These are phyloP conservation scores for Scheffersomyces segobiensis DNA, from an alignment of 1,139 yeast genomes.

Conservation along the genomic window DNA sequence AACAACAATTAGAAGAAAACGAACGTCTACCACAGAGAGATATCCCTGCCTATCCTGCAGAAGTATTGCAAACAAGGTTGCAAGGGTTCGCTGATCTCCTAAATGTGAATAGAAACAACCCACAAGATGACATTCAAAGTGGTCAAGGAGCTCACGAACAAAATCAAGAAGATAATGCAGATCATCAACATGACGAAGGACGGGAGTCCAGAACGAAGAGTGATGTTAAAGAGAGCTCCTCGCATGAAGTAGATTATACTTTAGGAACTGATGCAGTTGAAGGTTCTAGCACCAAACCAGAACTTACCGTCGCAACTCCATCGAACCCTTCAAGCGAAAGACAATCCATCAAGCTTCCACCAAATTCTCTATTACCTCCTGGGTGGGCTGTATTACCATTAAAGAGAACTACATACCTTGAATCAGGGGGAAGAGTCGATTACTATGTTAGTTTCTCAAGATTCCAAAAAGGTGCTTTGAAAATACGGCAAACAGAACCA, in stretches of 20 bases:
- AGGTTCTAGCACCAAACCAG: background rate
- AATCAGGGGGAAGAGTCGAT: background rate
- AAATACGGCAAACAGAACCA: conserved; percentile 4
- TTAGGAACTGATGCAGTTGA: background rate
- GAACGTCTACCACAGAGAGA: conserved; percentile 4
- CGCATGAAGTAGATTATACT: background rate
- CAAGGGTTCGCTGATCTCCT: conserved; percentile 7
- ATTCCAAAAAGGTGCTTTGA: conserved; percentile 7
- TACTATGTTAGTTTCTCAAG: conserved; percentile 8
- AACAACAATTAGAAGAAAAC: conserved; percentile 4
- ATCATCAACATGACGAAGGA: background rate
- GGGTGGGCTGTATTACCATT: conserved; percentile 9
- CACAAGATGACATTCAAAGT: background rate
- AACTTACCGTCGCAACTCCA: background rate
- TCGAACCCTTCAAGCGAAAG: background rate
- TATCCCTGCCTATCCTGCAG: conserved; percentile 6
- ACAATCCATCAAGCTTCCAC: background rate
- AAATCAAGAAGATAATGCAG: background rate
- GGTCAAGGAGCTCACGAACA: background rate
- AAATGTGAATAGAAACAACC: background rate
- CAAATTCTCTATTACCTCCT: conserved; percentile 5
- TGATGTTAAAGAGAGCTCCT: background rate
- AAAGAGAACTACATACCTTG: conserved; percentile 1
- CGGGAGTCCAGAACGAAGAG: background rate
- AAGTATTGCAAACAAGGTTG: conserved; percentile 6